These are phyloP conservation scores for Candida sojae DNA, from an alignment of 1,139 yeast genomes.

Conservation along the genomic window DNA sequence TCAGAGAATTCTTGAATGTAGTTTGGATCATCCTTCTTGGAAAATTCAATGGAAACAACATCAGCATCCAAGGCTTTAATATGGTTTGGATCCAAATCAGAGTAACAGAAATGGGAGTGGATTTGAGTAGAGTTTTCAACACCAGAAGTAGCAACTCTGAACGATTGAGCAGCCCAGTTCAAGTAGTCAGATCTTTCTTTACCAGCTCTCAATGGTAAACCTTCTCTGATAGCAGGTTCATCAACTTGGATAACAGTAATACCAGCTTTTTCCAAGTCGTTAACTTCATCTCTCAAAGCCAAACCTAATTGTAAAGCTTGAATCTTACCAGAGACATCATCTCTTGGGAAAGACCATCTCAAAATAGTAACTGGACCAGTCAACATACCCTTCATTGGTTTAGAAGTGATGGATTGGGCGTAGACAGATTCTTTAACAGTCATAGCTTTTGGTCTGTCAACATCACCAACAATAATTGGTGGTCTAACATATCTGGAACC, in stretches of 20 bases:
- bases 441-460: conserved; percentile 98
- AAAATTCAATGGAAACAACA: conserved; percentile 98
- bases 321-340: conserved; percentile 89
- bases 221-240: conserved; percentile 99
- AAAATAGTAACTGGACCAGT: conserved; percentile 99
- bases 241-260: conserved; percentile 98
- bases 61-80: conserved; percentile 99
- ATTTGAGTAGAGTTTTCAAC: conserved; percentile 94
- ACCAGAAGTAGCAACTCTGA: conserved; percentile 99
- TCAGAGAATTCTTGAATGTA: conserved; percentile 96
- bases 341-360: conserved; percentile 99
- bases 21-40: conserved; percentile 98
- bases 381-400: conserved; percentile 99
- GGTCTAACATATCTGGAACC: conserved; percentile 99
- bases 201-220: conserved; percentile 99
- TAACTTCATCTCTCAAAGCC: conserved; percentile 98
- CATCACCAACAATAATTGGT: conserved; percentile 98
- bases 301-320: conserved; percentile 98
- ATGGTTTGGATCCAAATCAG: conserved; percentile 99
- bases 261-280: conserved; percentile 98
- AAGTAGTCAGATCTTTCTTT: conserved; percentile 94
- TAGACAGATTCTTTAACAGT: conserved; percentile 98
- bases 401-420: conserved; percentile 93
- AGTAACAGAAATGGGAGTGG: conserved; percentile 99
- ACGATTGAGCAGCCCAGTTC: conserved; percentile 99